A percentile compares a stretch with the other conserved stretches of the same genome.
Conservation (phyloP, 1,139 yeast genomes). For the Candida dubliniensis region DNA sequence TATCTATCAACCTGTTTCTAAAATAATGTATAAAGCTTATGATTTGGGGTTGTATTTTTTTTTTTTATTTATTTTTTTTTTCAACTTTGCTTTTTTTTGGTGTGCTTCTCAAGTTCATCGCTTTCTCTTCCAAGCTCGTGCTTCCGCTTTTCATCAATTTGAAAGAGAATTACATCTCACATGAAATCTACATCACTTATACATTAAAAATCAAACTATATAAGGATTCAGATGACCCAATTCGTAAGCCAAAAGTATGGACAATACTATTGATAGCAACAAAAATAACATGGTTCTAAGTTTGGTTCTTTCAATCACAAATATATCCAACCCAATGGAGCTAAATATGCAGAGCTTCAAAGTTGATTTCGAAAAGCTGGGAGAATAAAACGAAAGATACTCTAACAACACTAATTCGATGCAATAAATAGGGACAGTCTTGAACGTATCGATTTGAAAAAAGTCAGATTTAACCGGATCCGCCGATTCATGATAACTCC, state of each 20-base stretch:
- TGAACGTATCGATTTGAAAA: neutral
- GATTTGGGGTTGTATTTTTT: neutral
- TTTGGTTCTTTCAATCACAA: constrained; percentile 2
- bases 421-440: constrained; percentile 9
- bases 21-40: neutral
- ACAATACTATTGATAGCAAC: constrained; percentile 8
- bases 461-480: neutral
- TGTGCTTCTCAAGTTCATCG: constrained; percentile 12
- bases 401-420: constrained; percentile 13
- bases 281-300: constrained; percentile 10
- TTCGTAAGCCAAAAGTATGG: constrained; percentile 8
- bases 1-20: neutral
- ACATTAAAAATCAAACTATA: neutral
- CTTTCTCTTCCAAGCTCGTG: constrained; percentile 12
- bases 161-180: too few species aligned
- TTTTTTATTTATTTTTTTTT: constrained; percentile 7
- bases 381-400: constrained; percentile 10
- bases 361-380: constrained; percentile 8
- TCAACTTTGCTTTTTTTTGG: constrained; percentile 17
- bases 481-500: neutral
- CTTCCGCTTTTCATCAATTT: neutral
- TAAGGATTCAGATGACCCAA: constrained; percentile 2
- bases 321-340: constrained; percentile 7
- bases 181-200: neutral
- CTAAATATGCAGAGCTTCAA: constrained; percentile 9